A percentile compares a stretch with the other conserved stretches of the same genome.
Conservation (phyloP, 208 protist species). For the Acanthamoeba triangularis region DNA sequence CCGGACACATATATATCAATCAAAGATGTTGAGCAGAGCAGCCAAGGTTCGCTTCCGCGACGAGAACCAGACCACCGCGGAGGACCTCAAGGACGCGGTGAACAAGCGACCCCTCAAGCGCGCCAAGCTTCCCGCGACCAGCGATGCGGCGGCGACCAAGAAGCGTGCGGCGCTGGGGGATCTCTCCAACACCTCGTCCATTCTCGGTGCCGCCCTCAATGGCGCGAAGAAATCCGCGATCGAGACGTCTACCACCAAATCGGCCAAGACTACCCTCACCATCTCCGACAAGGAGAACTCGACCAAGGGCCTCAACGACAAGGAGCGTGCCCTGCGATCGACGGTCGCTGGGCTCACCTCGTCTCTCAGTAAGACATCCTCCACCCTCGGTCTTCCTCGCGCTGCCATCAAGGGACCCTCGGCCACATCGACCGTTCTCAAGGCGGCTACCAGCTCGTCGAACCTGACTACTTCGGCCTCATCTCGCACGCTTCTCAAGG, state of each 20-base stretch:
- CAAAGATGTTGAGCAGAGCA: conserved; percentile 52
- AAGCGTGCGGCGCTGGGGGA: conserved; percentile 52
- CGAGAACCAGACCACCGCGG: conserved; percentile 50
- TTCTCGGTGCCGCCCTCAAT: background rate
- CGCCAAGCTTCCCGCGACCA: conserved; percentile 20
- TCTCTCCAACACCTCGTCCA: conserved; percentile 20
- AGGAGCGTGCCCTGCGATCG: conserved; percentile 24
- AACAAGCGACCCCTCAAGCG: conserved; percentile 28
- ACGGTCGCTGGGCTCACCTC: conserved; percentile 1
- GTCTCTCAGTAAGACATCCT: conserved; percentile 3
- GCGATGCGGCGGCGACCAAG: background rate
- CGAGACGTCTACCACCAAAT: background rate
- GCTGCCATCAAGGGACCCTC: background rate
- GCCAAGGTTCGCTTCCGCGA: conserved; percentile 43
- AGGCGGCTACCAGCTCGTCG: background rate
- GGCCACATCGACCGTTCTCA: background rate
- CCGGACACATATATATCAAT: background rate
- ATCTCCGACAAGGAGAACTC: conserved; percentile 47
- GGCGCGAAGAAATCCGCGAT: conserved; percentile 26
- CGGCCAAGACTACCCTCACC: conserved; percentile 6
- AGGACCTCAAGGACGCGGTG: conserved; percentile 19
- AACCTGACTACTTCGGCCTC: background rate
- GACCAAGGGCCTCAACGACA: background rate
- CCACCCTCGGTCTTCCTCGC: background rate
- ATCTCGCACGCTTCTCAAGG: conserved; percentile 24